Conservation (phyloP, 1,139 yeast species). For the Kazachstania sp. region DNA sequence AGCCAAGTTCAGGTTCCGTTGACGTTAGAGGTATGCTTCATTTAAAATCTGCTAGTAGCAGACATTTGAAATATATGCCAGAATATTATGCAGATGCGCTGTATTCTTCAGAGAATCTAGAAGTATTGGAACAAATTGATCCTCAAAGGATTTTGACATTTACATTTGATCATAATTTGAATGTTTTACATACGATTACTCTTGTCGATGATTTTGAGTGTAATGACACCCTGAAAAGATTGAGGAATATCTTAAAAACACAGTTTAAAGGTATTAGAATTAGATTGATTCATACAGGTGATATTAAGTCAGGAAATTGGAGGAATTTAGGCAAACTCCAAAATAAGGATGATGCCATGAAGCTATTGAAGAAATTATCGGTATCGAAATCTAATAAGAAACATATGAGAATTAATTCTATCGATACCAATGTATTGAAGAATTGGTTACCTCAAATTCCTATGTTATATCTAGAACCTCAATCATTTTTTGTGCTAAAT, state of each 20-base stretch:
- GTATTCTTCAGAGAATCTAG: conserved; percentile 20
- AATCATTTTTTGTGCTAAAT: conserved; percentile 23
- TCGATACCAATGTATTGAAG: conserved; percentile 5
- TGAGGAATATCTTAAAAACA: conserved; percentile 14
- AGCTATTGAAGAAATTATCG: background rate
- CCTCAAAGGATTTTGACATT: conserved; percentile 13
- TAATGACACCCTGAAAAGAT: conserved; percentile 14
- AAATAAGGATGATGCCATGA: background rate
- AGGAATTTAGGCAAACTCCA: conserved; percentile 2
- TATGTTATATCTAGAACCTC: conserved; percentile 5
- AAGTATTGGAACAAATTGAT: conserved; percentile 2
- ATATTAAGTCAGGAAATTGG: conserved; percentile 14
- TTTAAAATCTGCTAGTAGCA: conserved; percentile 21
- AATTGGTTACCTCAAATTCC: conserved; percentile 25
- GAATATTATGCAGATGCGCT: conserved; percentile 27
- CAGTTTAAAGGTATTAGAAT: conserved; percentile 25
- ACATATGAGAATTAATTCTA: background rate
- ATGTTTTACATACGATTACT: conserved; percentile 26
- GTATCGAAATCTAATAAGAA: conserved; percentile 1
- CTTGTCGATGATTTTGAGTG: conserved; percentile 26
- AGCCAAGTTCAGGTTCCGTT: conserved; percentile 6
- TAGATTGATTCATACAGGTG: conserved; percentile 25
- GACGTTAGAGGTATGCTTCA: conserved; percentile 28
- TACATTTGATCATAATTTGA: conserved; percentile 10
- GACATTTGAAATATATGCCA: conserved; percentile 26